These are phyloP conservation scores for Phoma herbarum DNA, from an alignment of 2,329 filamentous ascomycete genomes.

Conservation along the genomic window DNA sequence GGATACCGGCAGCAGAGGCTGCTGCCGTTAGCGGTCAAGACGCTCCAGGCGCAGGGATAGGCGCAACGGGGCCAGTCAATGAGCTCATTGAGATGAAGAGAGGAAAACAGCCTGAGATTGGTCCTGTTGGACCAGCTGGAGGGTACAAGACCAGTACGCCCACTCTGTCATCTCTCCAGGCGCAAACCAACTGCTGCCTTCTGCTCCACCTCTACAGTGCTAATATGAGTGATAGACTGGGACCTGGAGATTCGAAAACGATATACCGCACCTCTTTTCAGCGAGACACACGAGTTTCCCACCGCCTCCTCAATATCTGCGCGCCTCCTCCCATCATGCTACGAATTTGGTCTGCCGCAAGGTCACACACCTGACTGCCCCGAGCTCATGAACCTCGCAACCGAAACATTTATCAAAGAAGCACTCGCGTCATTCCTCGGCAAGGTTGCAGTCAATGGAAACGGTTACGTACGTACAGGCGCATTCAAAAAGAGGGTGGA, in stretches of 20 bases:
- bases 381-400: conserved; percentile 67
- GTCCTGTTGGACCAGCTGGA: conserved; percentile 70
- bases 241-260: conserved; percentile 72
- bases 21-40: conserved; percentile 12
- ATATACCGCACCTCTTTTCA: conserved; percentile 68
- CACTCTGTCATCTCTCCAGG: neutral
- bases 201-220: neutral
- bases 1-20: conserved; percentile 55
- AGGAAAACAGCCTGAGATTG: conserved; percentile 65
- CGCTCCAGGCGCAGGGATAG: conserved; percentile 14
- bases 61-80: conserved; percentile 31
- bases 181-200: neutral
- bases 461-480: conserved; percentile 73
- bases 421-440: conserved; percentile 64
- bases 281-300: conserved; percentile 70
- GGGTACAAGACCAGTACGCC: conserved; percentile 81
- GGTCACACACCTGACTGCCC: conserved; percentile 64
- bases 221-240: conserved; percentile 57
- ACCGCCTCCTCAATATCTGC: conserved; percentile 64
- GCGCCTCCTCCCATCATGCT: conserved; percentile 71
- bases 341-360: conserved; percentile 67
- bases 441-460: conserved; percentile 64
- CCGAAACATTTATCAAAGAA: conserved; percentile 71
- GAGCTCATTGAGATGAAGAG: conserved; percentile 51
- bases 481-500: conserved; percentile 79